Base-by-base conservation (phyloP, 441 rosid species). In the Arabidopsis hybrid region DNA sequence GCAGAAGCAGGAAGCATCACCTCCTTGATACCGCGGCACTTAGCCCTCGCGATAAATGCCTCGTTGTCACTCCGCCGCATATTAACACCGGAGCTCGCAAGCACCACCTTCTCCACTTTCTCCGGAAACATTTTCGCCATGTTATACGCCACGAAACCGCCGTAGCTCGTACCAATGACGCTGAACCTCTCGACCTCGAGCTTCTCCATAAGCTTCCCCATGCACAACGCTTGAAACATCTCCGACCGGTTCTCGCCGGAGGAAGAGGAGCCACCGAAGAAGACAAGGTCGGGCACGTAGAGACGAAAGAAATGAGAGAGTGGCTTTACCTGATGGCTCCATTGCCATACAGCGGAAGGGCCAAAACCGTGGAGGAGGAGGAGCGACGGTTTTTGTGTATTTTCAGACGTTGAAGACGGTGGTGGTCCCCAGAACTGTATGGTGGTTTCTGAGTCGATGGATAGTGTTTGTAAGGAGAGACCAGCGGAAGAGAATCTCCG, bases 291-390 rank as follows among this genome's bases (percentile, higher is more conserved):
- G 3, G 98, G 97, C 9, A 93, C 85, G 71, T 85, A 91, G 35
- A 93, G 80, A 12, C 76, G 68, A 78, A 86, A 91, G 34, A 14
- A 14, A 0, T 74, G 70, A 1, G 85, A 67, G 76, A 81, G 82
- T 29, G 53, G 47, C 42, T 87, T 90, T 32, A 85, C 92, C 77
- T 89, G 96, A 5, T 61, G 62, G 39, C 79, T 86, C 93, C 97
- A 91, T 61, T 88, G 95, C 93, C 93, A 89, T 29, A 86, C 35
- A 14, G 95, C 84, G n/a, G 62, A 69, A 5, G 97, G 95, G 13
- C 97, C 98, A 75, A 91, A 93, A 16, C 97, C 98, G 63, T 93
- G 98, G 79, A 93, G 76, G 16, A 91, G 81, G 47, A 93, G 67
- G 8, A 93, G 75, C 4, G 87, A 52, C 0, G 90, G 87, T 58